Conservation (phyloP, 331 rosid species). For the Rosa hybrid region DNA sequence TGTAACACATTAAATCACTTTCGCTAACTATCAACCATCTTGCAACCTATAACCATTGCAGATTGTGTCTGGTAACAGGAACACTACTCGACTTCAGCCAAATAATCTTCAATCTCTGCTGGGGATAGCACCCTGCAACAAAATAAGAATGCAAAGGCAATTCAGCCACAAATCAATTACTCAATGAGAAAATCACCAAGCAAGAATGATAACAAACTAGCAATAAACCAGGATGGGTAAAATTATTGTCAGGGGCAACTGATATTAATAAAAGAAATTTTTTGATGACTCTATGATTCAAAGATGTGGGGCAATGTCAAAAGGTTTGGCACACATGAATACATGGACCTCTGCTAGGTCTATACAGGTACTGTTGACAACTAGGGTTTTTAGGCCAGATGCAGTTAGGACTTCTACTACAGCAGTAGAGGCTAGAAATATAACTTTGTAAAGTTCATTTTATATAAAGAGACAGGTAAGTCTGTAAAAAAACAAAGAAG, state of each 20-base stretch:
- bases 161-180: slow-evolving; percentile 12
- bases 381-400: not conserved
- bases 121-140: slow-evolving; percentile 87
- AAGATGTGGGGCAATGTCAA: not conserved
- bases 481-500: not conserved
- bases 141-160: slow-evolving; percentile 5
- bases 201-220: not conserved
- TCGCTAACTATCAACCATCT: not conserved
- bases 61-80: not conserved
- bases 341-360: not conserved
- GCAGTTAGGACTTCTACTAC: not conserved
- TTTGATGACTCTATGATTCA: not conserved
- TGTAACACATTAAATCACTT: not conserved
- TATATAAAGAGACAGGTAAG: not conserved
- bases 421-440: not conserved
- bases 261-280: not conserved
- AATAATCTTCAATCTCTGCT: slow-evolving; percentile 88
- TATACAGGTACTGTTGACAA: not conserved
- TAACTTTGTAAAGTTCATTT: not conserved
- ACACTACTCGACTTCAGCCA: slow-evolving; percentile 87
- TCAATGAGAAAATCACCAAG: not conserved
- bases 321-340: not conserved
- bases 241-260: not conserved
- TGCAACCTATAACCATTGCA: not conserved
- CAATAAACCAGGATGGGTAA: not conserved